Conservation (phyloP, 192 early-diverging fungal species). For the Thamnidium elegans region DNA sequence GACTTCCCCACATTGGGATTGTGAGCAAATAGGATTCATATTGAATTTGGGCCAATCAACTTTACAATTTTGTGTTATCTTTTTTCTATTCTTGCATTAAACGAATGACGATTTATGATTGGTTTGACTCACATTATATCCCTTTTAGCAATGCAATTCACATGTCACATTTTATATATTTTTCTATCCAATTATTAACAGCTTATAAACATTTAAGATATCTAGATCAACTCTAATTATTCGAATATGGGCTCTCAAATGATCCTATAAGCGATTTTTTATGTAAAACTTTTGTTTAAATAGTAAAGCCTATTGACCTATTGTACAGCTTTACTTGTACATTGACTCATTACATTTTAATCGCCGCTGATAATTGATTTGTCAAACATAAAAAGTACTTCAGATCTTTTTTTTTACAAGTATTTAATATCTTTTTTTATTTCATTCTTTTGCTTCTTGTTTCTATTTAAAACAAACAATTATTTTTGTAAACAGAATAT, state of each 20-base stretch:
- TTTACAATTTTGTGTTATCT: not conserved
- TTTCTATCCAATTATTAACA: too few relatives aligned
- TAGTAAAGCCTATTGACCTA: too few relatives aligned
- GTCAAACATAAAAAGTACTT: too few relatives aligned
- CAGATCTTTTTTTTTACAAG: conserved; percentile 20
- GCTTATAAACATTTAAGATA: too few relatives aligned
- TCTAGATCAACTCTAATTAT: too few relatives aligned
- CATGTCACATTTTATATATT: conserved; percentile 1
- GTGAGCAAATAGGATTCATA: conserved; percentile 16
- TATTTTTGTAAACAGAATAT: too few relatives aligned
- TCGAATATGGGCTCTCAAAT: too few relatives aligned
- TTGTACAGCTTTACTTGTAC: too few relatives aligned
- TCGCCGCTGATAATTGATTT: not conserved
- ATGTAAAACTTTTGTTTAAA: too few relatives aligned
- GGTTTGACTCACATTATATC: conserved; percentile 21
- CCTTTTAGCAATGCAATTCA: conserved; percentile 9
- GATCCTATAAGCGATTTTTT: too few relatives aligned
- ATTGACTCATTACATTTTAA: not conserved
- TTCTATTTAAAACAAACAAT: not conserved
- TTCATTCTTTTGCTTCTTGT: not conserved
- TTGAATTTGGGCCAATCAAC: conserved; percentile 8
- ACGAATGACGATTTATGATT: not conserved
- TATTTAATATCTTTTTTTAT: conserved; percentile 12
- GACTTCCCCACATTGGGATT: conserved; percentile 13
- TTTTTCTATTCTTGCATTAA: not conserved